A percentile compares a stretch with the other conserved stretches of the same genome.
phyloP scores from a whole-genome alignment of 768 basidiomycete genomes.

The Amanita fuliginea region DNA sequence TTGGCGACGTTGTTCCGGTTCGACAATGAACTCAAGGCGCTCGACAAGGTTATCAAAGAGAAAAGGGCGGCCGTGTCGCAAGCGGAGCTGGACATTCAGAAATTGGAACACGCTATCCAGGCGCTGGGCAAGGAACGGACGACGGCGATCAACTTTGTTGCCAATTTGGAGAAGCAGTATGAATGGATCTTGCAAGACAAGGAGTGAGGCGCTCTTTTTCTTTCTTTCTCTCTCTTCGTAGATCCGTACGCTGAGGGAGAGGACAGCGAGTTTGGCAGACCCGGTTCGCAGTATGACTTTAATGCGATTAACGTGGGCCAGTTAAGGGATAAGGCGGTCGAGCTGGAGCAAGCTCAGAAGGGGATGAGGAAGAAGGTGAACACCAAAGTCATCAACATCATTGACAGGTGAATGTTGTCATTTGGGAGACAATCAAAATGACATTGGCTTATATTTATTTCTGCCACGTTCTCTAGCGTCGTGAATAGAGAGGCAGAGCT shows the following conservation, averaged over 20 bases:
- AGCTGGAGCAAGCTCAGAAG: conserved; percentile 69
- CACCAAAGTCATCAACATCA: conserved; percentile 91
- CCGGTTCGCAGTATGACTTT: conserved; percentile 79
- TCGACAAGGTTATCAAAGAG: conserved; percentile 72
- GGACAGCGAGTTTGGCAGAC: conserved; percentile 71
- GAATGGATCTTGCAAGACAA: conserved; percentile 87
- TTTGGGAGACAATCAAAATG: background rate
- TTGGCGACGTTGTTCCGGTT: conserved; percentile 81
- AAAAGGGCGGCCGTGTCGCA: conserved; percentile 66
- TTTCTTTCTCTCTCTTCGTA: background rate
- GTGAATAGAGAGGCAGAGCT: conserved; percentile 88
- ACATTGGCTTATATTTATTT: background rate
- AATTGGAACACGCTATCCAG: conserved; percentile 62
- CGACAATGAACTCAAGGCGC: conserved; percentile 76
- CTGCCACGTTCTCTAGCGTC: conserved; percentile 38
- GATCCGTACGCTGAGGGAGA: background rate
- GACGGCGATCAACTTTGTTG: conserved; percentile 35
- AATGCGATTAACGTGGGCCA: conserved; percentile 44
- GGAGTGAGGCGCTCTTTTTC: conserved; percentile 42
- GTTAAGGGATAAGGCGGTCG: conserved; percentile 52
- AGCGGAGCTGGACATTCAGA: conserved; percentile 51
- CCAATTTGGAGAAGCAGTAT: conserved; percentile 68
- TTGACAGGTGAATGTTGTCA: conserved; percentile 64
- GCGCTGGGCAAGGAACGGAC: conserved; percentile 55
- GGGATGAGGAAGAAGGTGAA: conserved; percentile 95